These are phyloP conservation scores for Reutealis trisperma DNA, from an alignment of 345 rosid genomes.

Conservation along the genomic window DNA sequence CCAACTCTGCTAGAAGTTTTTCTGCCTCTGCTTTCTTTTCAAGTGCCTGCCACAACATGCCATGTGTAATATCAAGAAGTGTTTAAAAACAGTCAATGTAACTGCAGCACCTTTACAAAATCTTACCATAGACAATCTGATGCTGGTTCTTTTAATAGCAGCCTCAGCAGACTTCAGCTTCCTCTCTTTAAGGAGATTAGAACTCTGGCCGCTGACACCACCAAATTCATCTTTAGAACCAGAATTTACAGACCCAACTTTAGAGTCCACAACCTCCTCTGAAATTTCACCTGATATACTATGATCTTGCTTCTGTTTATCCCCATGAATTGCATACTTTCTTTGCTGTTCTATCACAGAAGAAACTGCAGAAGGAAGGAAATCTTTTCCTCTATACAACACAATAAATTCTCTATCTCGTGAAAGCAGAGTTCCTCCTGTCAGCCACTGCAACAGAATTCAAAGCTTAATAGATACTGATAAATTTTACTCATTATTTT, in stretches of 20 bases:
- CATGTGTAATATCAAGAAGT: slow-evolving; percentile 14
- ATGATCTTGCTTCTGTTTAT: slow-evolving; percentile 32
- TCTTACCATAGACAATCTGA: slow-evolving; percentile 71
- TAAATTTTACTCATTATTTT: background rate
- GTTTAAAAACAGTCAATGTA: slow-evolving; percentile 14
- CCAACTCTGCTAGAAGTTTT: slow-evolving; percentile 64
- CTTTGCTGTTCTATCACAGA: slow-evolving; percentile 79
- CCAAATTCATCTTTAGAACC: slow-evolving; percentile 27
- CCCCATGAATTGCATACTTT: slow-evolving; percentile 39
- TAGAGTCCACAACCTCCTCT: slow-evolving; percentile 28
- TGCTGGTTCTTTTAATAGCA: slow-evolving; percentile 53
- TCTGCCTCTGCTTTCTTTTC: slow-evolving; percentile 87
- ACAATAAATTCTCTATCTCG: slow-evolving; percentile 83
- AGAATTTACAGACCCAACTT: slow-evolving; percentile 18
- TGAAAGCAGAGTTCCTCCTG: slow-evolving; percentile 80
- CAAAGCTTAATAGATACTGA: slow-evolving; percentile 25
- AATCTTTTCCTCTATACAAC: slow-evolving; percentile 94
- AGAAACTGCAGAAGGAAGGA: slow-evolving; percentile 84
- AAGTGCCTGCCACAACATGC: slow-evolving; percentile 50
- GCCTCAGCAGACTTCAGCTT: slow-evolving; percentile 49
- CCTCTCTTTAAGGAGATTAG: slow-evolving; percentile 27
- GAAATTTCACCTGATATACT: slow-evolving; percentile 24
- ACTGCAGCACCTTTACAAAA: slow-evolving; percentile 25
- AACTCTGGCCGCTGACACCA: slow-evolving; percentile 22
- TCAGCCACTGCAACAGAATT: slow-evolving; percentile 65